Evolutionary conservation across 2,329 filamentous ascomycete species (phyloP).

Genomic region (Xylariales sp.): DNA sequence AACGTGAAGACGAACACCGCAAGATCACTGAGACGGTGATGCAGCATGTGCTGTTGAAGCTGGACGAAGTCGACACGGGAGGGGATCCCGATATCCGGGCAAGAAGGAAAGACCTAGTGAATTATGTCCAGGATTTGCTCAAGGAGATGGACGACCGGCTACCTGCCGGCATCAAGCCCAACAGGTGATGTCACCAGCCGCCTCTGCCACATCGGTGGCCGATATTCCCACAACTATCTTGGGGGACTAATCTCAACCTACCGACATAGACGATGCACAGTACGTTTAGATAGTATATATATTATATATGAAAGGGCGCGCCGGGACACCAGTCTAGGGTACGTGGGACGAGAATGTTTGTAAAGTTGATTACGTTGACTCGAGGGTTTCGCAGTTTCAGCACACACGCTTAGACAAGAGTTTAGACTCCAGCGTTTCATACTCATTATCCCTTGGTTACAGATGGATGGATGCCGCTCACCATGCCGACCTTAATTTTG

Average conservation of each 20-base stretch:
- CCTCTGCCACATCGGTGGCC: neutral
- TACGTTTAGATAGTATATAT: constrained; percentile 19
- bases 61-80: constrained; percentile 80
- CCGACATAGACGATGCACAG: constrained; percentile 12
- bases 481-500: neutral
- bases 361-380: constrained; percentile 7
- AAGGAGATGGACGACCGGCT: constrained; percentile 68
- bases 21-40: constrained; percentile 80
- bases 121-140: constrained; percentile 74
- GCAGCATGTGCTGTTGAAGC: constrained; percentile 79
- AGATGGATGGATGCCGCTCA: constrained; percentile 5
- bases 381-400: neutral
- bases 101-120: constrained; percentile 78
- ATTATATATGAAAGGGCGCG: constrained; percentile 2
- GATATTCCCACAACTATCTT: neutral
- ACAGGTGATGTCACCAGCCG: constrained; percentile 29
- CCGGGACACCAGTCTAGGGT: constrained; percentile 2
- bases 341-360: constrained; percentile 8
- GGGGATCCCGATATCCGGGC: constrained; percentile 73
- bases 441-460: neutral
- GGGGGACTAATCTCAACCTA: constrained; percentile 7
- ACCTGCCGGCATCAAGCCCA: constrained; percentile 39
- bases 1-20: constrained; percentile 78
- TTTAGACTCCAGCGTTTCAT: constrained; percentile 22
- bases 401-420: constrained; percentile 17